Conservation (phyloP, 257 asterid species). For the Jasminum sambac region DNA sequence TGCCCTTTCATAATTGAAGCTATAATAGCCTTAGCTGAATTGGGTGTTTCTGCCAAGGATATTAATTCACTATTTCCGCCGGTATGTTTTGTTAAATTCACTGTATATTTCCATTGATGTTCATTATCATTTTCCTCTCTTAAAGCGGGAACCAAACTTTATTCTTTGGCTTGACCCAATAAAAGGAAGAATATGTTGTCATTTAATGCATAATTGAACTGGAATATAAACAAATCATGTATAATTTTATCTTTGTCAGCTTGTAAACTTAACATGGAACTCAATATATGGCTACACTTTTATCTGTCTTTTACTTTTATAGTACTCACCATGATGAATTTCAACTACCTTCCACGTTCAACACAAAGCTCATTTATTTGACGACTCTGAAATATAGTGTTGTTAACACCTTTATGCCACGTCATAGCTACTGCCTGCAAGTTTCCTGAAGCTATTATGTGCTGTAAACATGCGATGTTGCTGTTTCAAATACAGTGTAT, state of each 20-base stretch:
- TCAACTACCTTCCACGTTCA: slow-evolving; percentile 7
- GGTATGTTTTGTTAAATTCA: slow-evolving; percentile 45
- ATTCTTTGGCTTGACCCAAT: slow-evolving; percentile 12
- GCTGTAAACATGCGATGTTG: background rate
- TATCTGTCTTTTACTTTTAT: slow-evolving; percentile 6
- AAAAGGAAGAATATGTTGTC: slow-evolving; percentile 8
- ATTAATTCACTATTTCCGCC: slow-evolving; percentile 76
- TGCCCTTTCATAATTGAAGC: slow-evolving; percentile 89
- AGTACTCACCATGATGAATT: slow-evolving; percentile 2
- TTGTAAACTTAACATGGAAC: background rate
- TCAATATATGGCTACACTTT: background rate
- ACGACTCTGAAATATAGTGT: slow-evolving; percentile 13
- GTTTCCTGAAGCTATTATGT: slow-evolving; percentile 19
- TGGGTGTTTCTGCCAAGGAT: slow-evolving; percentile 84
- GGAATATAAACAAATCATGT: background rate
- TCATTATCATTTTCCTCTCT: slow-evolving; percentile 16
- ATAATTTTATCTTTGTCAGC: background rate
- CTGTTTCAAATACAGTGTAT: background rate
- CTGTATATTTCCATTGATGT: slow-evolving; percentile 16
- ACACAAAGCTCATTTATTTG: slow-evolving; percentile 14
- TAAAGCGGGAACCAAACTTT: slow-evolving; percentile 6
- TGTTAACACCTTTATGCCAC: background rate
- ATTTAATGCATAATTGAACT: slow-evolving; percentile 11
- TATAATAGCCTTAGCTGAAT: slow-evolving; percentile 83
- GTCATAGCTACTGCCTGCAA: slow-evolving; percentile 20